phyloP scores from a whole-genome alignment of 177 flowering plant species.

The Vitis hybrid region DNA sequence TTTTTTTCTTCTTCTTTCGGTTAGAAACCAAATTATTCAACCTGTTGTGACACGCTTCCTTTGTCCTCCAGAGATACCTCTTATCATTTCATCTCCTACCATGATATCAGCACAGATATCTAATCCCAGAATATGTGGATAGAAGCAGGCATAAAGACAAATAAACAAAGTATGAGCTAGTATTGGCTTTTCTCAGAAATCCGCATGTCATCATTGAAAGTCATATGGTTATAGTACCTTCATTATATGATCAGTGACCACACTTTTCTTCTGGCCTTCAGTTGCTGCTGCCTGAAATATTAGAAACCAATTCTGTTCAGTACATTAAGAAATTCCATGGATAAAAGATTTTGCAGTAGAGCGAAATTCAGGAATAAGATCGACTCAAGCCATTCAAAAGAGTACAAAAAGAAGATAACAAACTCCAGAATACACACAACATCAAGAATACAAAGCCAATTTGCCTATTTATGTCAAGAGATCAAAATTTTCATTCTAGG shows the following conservation, averaged over 20 bases:
- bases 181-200: neutral
- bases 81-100: conserved; percentile 34
- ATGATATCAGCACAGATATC: conserved; percentile 27
- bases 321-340: too few species aligned
- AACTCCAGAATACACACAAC: neutral
- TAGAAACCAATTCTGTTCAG: too few species aligned
- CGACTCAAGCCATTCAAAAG: too few species aligned
- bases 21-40: neutral
- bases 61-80: conserved; percentile 38
- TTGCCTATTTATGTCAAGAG: too few species aligned
- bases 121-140: conserved; percentile 26
- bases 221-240: conserved; percentile 12
- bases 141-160: neutral
- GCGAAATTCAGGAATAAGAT: too few species aligned
- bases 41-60: conserved; percentile 33
- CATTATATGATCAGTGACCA: conserved; percentile 19
- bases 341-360: too few species aligned
- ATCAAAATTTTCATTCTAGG: too few species aligned
- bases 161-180: neutral
- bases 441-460: neutral
- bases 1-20: neutral
- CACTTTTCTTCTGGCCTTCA: conserved; percentile 16
- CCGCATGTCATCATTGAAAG: too few species aligned
- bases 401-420: too few species aligned
- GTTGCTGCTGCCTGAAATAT: conserved; percentile 11